These are phyloP conservation scores for Metschnikowia lunata DNA, from an alignment of 805 yeast genomes.

Conservation along the genomic window DNA sequence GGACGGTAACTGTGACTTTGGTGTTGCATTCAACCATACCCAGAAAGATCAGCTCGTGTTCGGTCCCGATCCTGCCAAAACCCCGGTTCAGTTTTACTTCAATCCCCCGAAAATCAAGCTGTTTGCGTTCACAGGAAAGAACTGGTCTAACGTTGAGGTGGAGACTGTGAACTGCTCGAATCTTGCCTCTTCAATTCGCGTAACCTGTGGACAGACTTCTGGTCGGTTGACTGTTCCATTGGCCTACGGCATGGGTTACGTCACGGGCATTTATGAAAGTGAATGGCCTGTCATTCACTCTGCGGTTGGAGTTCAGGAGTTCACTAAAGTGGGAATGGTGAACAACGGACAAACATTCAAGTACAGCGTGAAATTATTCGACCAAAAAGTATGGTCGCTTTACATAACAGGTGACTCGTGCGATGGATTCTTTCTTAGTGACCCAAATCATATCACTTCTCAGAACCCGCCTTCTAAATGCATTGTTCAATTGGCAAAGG, in stretches of 20 bases:
- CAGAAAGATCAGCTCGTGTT: slow-evolving; percentile 55
- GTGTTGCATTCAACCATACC: slow-evolving; percentile 67
- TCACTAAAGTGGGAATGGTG: slow-evolving; percentile 29
- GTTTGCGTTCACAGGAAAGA: slow-evolving; percentile 40
- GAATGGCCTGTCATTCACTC: slow-evolving; percentile 41
- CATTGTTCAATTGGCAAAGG: slow-evolving; percentile 54
- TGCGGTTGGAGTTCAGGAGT: slow-evolving; percentile 57
- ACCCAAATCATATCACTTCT: slow-evolving; percentile 34
- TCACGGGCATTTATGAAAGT: slow-evolving; percentile 49
- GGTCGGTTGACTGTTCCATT: slow-evolving; percentile 53
- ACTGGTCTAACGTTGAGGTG: slow-evolving; percentile 21
- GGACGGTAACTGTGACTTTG: slow-evolving; percentile 44
- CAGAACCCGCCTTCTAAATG: slow-evolving; percentile 24
- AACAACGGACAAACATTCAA: slow-evolving; percentile 41
- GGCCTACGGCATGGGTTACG: slow-evolving; percentile 80
- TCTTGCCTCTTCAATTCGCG: slow-evolving; percentile 27
- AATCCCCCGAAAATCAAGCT: slow-evolving; percentile 66
- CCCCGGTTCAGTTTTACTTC: slow-evolving; percentile 58
- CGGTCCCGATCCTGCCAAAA: slow-evolving; percentile 56
- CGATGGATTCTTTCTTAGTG: slow-evolving; percentile 25
- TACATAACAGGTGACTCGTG: slow-evolving; percentile 46
- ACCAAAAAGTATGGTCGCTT: slow-evolving; percentile 61
- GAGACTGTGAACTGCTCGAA: slow-evolving; percentile 26
- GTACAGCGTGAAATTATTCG: slow-evolving; percentile 50
- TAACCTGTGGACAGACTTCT: slow-evolving; percentile 9